Evolutionary conservation across 306 rosid species (phyloP).

Genomic region (Psophocarpus tetragonolobus): DNA sequence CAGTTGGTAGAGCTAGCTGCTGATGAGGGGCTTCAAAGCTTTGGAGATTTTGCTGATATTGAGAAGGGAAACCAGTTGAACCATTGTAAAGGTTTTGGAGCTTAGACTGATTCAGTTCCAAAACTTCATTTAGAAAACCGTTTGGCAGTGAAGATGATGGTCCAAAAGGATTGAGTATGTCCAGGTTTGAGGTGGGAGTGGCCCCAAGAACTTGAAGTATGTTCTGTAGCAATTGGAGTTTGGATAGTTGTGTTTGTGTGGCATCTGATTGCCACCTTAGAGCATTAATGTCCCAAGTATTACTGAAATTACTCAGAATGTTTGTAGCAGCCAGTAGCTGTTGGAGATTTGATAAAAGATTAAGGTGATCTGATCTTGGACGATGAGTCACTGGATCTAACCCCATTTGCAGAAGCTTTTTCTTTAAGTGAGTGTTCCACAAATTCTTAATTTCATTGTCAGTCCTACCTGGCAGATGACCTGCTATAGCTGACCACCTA

Average conservation of each 20-base stretch:
- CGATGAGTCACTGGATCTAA: conserved; percentile 76
- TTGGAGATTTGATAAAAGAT: conserved; percentile 51
- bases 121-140: conserved; percentile 29
- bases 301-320: conserved; percentile 30
- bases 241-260: conserved; percentile 54
- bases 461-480: conserved; percentile 79
- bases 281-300: conserved; percentile 38
- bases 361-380: conserved; percentile 56
- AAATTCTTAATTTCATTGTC: conserved; percentile 86
- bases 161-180: conserved; percentile 39
- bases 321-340: conserved; percentile 52
- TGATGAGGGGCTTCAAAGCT: conserved; percentile 24
- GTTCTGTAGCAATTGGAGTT: conserved; percentile 54
- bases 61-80: conserved; percentile 34
- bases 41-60: conserved; percentile 36
- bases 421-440: conserved; percentile 83
- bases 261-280: conserved; percentile 45
- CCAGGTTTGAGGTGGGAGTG: conserved; percentile 28
- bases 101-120: conserved; percentile 38
- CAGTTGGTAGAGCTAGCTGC: conserved; percentile 11
- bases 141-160: conserved; percentile 38
- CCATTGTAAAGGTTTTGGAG: conserved; percentile 25
- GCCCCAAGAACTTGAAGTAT: conserved; percentile 47
- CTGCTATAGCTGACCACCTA: conserved; percentile 87
- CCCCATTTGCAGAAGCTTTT: conserved; percentile 74